phyloP scores from a whole-genome alignment of 495 filamentous ascomycete species.

The Mytilinidion resinicola region DNA sequence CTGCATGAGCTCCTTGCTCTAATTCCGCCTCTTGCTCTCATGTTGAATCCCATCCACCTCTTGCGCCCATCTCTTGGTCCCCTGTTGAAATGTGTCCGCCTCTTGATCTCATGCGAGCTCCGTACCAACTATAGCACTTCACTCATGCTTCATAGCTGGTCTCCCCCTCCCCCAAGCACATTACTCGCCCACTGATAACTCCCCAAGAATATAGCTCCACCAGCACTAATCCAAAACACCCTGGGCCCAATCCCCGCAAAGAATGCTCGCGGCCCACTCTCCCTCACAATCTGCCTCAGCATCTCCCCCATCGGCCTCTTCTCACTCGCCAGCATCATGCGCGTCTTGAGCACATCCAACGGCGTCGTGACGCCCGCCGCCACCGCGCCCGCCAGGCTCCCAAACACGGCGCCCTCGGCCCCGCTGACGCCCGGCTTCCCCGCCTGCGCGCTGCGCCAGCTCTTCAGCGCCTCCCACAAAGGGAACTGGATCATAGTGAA shows the following conservation, averaged over 20 bases:
- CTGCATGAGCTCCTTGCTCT: no score
- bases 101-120: no score
- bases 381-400: conserved; percentile 73
- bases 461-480: conserved; percentile 90
- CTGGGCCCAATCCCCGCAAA: conserved; percentile 84
- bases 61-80: no score
- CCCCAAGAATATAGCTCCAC: conserved; percentile 90
- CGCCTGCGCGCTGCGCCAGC: conserved; percentile 33
- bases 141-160: conserved; percentile 10
- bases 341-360: conserved; percentile 91
- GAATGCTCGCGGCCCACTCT: conserved; percentile 69
- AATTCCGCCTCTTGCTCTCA: no score
- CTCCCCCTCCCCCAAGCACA: conserved; percentile 48
- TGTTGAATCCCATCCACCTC: no score
- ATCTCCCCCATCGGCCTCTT: conserved; percentile 53
- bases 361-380: conserved; percentile 89
- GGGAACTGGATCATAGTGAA: conserved; percentile 97
- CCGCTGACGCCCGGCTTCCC: conserved; percentile 50
- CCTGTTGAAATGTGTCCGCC: no score
- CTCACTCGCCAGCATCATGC: conserved; percentile 77
- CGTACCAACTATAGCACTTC: no score
- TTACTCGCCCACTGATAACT: conserved; percentile 91
- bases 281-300: conserved; percentile 58
- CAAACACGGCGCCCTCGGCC: conserved; percentile 78
- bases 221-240: conserved; percentile 88